A percentile compares a stretch with the other conserved stretches of the same genome.
phyloP scores from a whole-genome alignment of 2,329 filamentous ascomycete species.

The Curvularia hawaiiensis region DNA sequence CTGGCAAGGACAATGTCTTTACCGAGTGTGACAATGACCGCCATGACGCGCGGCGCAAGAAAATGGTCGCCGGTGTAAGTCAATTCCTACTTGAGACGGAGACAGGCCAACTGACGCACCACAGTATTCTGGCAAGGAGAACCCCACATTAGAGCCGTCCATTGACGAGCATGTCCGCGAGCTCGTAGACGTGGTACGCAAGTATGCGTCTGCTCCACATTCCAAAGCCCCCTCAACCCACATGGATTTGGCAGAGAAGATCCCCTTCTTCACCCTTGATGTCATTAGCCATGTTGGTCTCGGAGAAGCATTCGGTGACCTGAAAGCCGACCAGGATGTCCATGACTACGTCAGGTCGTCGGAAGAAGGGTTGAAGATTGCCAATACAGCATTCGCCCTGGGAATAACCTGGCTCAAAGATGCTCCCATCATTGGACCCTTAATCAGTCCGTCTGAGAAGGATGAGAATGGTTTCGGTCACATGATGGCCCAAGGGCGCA shows the following conservation, averaged over 20 bases:
- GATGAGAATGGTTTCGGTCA: slow-evolving; percentile 36
- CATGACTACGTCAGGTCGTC: slow-evolving; percentile 54
- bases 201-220: slow-evolving; percentile 45
- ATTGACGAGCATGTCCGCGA: slow-evolving; percentile 57
- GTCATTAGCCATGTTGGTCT: slow-evolving; percentile 61
- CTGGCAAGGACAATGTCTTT: slow-evolving; percentile 61
- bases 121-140: slow-evolving; percentile 62
- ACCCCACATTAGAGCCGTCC: slow-evolving; percentile 55
- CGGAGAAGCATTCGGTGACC: slow-evolving; percentile 58
- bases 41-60: slow-evolving; percentile 52
- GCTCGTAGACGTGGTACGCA: slow-evolving; percentile 56
- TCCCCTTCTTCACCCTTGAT: slow-evolving; percentile 61
- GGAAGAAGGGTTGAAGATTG: slow-evolving; percentile 42
- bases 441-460: slow-evolving; percentile 46
- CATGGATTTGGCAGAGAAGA: slow-evolving; percentile 56
- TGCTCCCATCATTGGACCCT: slow-evolving; percentile 31
- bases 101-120: slow-evolving; percentile 7
- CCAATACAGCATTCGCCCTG: slow-evolving; percentile 35
- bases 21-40: slow-evolving; percentile 56
- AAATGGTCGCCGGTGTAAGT: slow-evolving; percentile 57
- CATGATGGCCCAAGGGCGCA: slow-evolving; percentile 42
- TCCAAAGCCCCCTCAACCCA: slow-evolving; percentile 37
- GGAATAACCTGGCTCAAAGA: slow-evolving; percentile 35
- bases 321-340: slow-evolving; percentile 57
- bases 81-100: background rate